Evolutionary conservation across 306 rosid species (phyloP), one percentile per base, ranked within the genome.

Genomic region (Delonix regia): DNA sequence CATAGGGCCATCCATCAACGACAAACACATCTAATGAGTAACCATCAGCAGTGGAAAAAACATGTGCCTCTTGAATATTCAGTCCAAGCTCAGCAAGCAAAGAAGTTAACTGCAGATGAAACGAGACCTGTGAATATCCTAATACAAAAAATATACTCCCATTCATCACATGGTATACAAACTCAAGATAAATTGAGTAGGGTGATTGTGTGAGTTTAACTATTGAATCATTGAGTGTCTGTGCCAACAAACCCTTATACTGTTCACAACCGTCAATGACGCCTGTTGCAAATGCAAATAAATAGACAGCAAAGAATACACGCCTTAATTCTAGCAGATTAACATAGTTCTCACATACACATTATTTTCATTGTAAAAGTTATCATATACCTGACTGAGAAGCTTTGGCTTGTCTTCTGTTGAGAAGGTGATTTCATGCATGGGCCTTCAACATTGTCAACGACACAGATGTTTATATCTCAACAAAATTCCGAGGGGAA

Each of bases 51-150:
- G 98, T 96, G 66, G 98, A 96, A 87, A 96, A 96, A 69, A 94
- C 99, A 91, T 91, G 99, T 28, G 99, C 99, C 85, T 96, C 99
- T 85, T 93, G 99, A 82, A 96, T 96, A 81, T 96, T 93, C 74
- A 96, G 86, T 78, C 98, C 99, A 86, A 91, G 82, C 87, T 93
- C 98, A 51, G 99, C 94, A 79, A 96, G 97, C 93, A 96, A 87
- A 80, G 93, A 89, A 83, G 99, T 96, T 80, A 96, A 87, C 99
- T 93, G 89, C 90, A 86, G 74, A 81, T 73, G 79, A 57, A 81
- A 65, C 1, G 19, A 78, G 42, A 84, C 52, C 36, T 74, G 72
- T 73, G 62, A 68, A 63, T 77, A 42, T 27, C 34, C 21, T 62
- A 22, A 36, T 1, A 11, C 6, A 57, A n/a, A 57, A 61, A 16